Evolutionary conservation across 2,329 filamentous ascomycete genomes (phyloP).

Genomic region (Rutstroemia sp.): DNA sequence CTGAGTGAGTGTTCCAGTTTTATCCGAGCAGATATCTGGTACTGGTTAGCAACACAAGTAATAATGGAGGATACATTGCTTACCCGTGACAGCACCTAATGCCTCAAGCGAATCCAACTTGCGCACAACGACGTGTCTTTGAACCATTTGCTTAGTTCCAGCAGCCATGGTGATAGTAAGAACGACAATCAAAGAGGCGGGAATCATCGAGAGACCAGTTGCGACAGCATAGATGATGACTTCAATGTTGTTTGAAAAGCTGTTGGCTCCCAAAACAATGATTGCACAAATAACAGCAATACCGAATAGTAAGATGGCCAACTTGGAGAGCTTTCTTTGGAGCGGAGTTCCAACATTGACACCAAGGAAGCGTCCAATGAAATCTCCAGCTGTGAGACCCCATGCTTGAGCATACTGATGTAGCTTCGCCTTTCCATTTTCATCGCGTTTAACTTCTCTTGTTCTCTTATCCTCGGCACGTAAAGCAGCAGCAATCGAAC

Average conservation of each 20-base stretch:
- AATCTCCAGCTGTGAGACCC: conserved; percentile 42
- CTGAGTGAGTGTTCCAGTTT: conserved; percentile 62
- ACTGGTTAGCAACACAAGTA: conserved; percentile 33
- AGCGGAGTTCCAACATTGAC: conserved; percentile 59
- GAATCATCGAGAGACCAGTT: conserved; percentile 53
- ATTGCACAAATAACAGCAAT: conserved; percentile 59
- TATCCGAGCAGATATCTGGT: conserved; percentile 60
- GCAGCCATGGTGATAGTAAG: conserved; percentile 61
- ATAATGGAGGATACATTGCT: conserved; percentile 18
- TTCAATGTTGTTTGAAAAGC: conserved; percentile 41
- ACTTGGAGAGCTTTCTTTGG: conserved; percentile 57
- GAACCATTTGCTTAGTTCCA: conserved; percentile 50
- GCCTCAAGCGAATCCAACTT: conserved; percentile 49
- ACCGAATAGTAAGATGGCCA: conserved; percentile 54
- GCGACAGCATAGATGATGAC: conserved; percentile 59
- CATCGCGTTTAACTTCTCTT: conserved; percentile 40
- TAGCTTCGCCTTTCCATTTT: conserved; percentile 41
- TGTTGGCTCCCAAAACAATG: conserved; percentile 55
- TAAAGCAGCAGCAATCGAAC: conserved; percentile 55
- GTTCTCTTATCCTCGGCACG: conserved; percentile 42
- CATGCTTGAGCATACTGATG: conserved; percentile 37
- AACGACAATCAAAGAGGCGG: conserved; percentile 55
- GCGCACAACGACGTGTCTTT: conserved; percentile 49
- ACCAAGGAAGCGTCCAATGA: conserved; percentile 53
- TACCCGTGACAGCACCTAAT: conserved; percentile 48